Base-by-base conservation (phyloP, 257 asterid genomes). In the Ilex aquifolium region DNA sequence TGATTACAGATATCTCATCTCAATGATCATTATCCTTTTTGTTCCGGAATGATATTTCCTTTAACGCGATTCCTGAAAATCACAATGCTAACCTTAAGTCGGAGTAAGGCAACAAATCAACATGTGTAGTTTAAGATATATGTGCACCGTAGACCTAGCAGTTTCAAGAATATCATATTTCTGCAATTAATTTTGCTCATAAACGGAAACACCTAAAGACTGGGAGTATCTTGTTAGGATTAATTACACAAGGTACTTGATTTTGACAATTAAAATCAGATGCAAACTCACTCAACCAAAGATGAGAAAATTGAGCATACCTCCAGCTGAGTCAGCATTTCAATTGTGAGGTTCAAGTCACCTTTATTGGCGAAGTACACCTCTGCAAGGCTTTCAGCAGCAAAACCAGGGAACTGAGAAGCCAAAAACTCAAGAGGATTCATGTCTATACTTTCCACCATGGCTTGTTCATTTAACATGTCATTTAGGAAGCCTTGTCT, bases 271-370 rank as follows among this genome's bases (percentile, higher is more conserved):
- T 44, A 13, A 13, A 44, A 44, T 7, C 50, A 44, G 50, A 7
- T 13, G 13, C 13, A 0, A 44, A 13, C 27, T 21, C 27, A 21
- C 27, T 21, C 27, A 21, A 21, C 27, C 27, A 21, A 21, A 21
- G 27, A 21, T 21, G 27, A 21, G 27, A 21, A 21, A 21, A 21
- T 21, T 7, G 13, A 44, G 50, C 50, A 75, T 74, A 91, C 98
- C 96, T 88, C 98, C 58, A 86, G 95, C 85, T 84, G 96, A 59
- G 85, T 70, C 71, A 91, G 98, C 90, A 81, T 86, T 72, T 86
- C 94, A 50, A 88, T 74, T 50, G 98, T 86, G 65, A 80, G 76
- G 71, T 84, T 84, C 66, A 91, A 63, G 72, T 91, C 94, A 64
- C 96, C 82, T 51, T 91, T 95, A 66, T 77, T 88, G 56, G 88